Evolutionary conservation across 2,329 filamentous ascomycete species (phyloP).

Genomic region (Cladorrhinum sp.): DNA sequence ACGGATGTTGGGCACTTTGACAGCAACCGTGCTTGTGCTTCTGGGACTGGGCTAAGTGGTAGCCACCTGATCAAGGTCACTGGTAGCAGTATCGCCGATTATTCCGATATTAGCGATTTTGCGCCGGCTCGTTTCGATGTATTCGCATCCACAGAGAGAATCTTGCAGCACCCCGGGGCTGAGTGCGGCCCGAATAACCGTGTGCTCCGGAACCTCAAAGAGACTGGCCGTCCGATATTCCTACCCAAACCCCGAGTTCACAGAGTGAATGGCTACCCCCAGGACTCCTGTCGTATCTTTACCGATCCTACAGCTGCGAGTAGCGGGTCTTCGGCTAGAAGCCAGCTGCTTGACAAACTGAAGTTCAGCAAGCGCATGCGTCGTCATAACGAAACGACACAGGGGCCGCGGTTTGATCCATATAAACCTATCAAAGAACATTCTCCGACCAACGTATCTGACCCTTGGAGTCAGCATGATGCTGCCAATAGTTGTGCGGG

Average conservation of each 20-base stretch:
- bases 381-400: slow-evolving; percentile 7
- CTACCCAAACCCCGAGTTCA: slow-evolving; percentile 31
- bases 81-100: slow-evolving; percentile 26
- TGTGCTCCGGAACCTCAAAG: slow-evolving; percentile 20
- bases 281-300: slow-evolving; percentile 24
- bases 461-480: slow-evolving; percentile 1
- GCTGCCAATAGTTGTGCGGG: not conserved
- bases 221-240: slow-evolving; percentile 30
- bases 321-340: slow-evolving; percentile 15
- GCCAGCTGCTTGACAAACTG: slow-evolving; percentile 21
- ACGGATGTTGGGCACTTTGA: slow-evolving; percentile 32
- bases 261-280: slow-evolving; percentile 33
- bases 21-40: slow-evolving; percentile 26
- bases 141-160: slow-evolving; percentile 29
- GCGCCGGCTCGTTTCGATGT: slow-evolving; percentile 20
- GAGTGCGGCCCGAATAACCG: slow-evolving; percentile 4
- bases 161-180: slow-evolving; percentile 28
- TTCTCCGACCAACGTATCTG: not conserved
- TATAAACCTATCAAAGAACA: slow-evolving; percentile 1
- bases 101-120: slow-evolving; percentile 36
- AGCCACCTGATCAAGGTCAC: slow-evolving; percentile 22
- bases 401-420: not conserved
- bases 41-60: slow-evolving; percentile 11
- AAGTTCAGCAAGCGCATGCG: slow-evolving; percentile 15
- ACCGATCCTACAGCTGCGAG: slow-evolving; percentile 20